phyloP scores from a whole-genome alignment of 192 early-diverging fungal genomes.

The Funneliformis mosseae region DNA sequence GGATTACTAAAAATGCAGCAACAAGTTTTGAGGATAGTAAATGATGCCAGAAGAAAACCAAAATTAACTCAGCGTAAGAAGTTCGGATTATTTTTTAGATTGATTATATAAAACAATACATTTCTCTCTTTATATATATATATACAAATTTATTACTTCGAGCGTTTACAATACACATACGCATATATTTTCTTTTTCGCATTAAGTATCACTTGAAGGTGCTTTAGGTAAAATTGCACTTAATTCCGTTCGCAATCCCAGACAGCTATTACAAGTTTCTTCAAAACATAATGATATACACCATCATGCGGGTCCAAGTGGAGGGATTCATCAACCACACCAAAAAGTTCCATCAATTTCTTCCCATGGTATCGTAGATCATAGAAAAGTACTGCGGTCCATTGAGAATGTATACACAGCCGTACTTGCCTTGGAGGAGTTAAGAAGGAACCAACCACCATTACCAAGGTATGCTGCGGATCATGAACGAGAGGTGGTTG shows the following conservation, averaged over 20 bases:
- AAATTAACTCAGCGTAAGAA: constrained; percentile 77
- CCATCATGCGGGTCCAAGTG: constrained; percentile 33
- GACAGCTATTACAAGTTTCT: constrained; percentile 78
- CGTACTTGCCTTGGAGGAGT: constrained; percentile 82
- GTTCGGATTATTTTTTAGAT: not conserved
- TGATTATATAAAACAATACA: too few relatives aligned
- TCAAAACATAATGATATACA: constrained; percentile 40
- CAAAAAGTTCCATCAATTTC: constrained; percentile 36
- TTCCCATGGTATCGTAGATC: constrained; percentile 56
- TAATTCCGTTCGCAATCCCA: constrained; percentile 86
- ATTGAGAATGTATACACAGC: constrained; percentile 81
- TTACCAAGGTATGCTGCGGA: constrained; percentile 55
- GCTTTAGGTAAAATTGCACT: constrained; percentile 93
- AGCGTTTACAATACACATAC: not conserved
- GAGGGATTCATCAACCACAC: constrained; percentile 40
- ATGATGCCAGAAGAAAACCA: constrained; percentile 84
- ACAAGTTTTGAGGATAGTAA: constrained; percentile 96
- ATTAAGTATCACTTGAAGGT: constrained; percentile 83
- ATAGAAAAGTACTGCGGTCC: constrained; percentile 59
- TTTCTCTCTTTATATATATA: not conserved
- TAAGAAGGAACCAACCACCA: constrained; percentile 70
- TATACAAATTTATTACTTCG: not conserved
- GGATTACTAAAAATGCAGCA: constrained; percentile 82
- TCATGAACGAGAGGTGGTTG: constrained; percentile 50
- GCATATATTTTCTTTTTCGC: not conserved